Percentiles rank a stretch among this genome's conserved stretches.
Conservation (phyloP, 2,329 filamentous ascomycete genomes). For the Penicillium hesseltinei region DNA sequence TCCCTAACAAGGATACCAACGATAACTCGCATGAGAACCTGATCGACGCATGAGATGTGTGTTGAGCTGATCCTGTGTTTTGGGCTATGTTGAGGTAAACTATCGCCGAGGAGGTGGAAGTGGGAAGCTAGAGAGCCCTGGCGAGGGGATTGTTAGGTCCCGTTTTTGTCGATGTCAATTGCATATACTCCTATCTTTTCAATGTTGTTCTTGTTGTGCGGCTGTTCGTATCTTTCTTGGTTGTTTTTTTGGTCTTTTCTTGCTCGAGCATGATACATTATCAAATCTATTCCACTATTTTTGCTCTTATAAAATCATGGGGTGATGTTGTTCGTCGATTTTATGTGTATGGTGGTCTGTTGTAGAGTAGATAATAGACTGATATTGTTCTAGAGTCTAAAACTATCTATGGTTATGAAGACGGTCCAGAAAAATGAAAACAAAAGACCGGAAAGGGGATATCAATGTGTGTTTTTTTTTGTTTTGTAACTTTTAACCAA, state of each 20-base stretch:
- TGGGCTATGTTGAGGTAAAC: not conserved
- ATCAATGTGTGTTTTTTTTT: not conserved
- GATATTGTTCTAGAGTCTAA: not conserved
- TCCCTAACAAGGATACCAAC: conserved; percentile 48
- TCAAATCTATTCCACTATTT: not conserved
- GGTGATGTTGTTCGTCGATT: not conserved
- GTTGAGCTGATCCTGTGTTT: not conserved
- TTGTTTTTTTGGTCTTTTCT: not conserved
- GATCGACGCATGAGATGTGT: conserved; percentile 39
- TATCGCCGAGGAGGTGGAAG: not conserved
- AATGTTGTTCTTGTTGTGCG: conserved; percentile 15
- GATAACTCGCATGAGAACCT: conserved; percentile 43
- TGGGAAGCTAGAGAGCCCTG: not conserved
- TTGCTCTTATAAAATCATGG: not conserved
- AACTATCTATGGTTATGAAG: not conserved
- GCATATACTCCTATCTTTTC: conserved; percentile 24
- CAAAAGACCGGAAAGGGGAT: not conserved
- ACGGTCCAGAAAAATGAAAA: not conserved
- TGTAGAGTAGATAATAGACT: not conserved
- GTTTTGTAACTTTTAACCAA: not conserved
- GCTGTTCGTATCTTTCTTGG: not conserved
- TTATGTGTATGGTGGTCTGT: not conserved
- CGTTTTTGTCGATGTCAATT: conserved; percentile 15
- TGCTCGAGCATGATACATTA: conserved; percentile 13
- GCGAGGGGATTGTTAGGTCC: conserved; percentile 5